phyloP scores from a whole-genome alignment of 345 rosid species.

The Boechera retrofracta region DNA sequence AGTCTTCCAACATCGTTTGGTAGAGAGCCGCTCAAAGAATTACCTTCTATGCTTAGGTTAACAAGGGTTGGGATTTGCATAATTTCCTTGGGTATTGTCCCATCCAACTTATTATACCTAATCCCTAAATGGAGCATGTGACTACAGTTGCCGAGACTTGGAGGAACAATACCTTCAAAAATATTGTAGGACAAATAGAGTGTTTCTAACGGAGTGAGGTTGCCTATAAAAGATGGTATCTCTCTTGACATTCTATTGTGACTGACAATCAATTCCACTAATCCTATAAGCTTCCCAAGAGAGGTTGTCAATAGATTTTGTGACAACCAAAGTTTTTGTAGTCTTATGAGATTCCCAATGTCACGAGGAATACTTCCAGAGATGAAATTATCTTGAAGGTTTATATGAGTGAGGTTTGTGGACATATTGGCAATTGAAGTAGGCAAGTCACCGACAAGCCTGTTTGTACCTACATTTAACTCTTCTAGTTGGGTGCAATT shows the following conservation, averaged over 20 bases:
- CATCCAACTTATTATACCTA: no score
- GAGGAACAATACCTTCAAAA: no score
- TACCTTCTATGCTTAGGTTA: no score
- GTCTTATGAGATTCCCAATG: neutral
- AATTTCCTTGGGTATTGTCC: no score
- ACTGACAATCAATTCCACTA: rapidly evolving
- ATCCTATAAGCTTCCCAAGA: neutral
- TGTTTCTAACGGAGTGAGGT: no score
- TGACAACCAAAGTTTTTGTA: rapidly evolving
- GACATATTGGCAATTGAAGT: neutral
- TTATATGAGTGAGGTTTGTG: rapidly evolving
- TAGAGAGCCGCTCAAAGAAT: no score
- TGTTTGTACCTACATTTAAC: neutral
- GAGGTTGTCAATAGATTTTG: neutral
- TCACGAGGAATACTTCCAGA: neutral
- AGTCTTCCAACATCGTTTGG: no score
- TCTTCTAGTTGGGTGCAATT: neutral
- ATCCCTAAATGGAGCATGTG: no score
- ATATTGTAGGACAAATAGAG: no score
- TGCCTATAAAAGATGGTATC: neutral
- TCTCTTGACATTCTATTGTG: neutral
- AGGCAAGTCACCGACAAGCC: conserved; percentile 6
- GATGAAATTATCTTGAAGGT: neutral
- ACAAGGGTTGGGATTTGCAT: no score
- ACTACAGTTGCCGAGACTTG: no score